A percentile compares a stretch with the other conserved stretches of the same genome.
phyloP scores from a whole-genome alignment of 441 rosid species.

The Brassica balearica region DNA sequence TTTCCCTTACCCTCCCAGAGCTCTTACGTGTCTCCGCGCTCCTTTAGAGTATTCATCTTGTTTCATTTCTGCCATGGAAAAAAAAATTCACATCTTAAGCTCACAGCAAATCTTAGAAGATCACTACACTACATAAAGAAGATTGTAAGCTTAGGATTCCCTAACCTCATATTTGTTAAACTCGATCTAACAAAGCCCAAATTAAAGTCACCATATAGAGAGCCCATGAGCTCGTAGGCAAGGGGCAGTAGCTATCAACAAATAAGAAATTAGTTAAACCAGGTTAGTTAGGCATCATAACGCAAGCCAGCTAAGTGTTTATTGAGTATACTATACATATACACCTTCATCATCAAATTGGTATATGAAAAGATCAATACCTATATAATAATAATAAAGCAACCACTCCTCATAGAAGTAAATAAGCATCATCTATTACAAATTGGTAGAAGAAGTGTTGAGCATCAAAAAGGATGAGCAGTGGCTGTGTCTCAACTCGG shows the following conservation, averaged over 20 bases:
- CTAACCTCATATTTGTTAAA: conserved; percentile 12
- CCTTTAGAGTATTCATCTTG: background rate
- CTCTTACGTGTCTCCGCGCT: conserved; percentile 11
- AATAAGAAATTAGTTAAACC: conserved; percentile 13
- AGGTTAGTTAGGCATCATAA: conserved; percentile 16
- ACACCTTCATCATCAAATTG: background rate
- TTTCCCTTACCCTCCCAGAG: background rate
- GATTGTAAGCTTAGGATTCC: background rate
- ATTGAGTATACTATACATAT: no score
- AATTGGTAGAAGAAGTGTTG: background rate
- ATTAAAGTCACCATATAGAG: conserved; percentile 23
- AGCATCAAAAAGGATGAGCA: conserved; percentile 18
- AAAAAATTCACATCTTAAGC: conserved; percentile 20
- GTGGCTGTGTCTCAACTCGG: conserved; percentile 22
- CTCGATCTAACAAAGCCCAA: conserved; percentile 30
- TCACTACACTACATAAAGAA: background rate
- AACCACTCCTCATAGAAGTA: conserved; percentile 25
- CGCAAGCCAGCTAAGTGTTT: conserved; percentile 25
- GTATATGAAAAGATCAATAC: background rate
- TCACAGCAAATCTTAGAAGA: conserved; percentile 17
- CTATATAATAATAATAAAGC: conserved; percentile 3
- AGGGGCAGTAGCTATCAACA: conserved; percentile 30
- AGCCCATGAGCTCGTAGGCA: conserved; percentile 37
- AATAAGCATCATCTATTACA: conserved; percentile 16
- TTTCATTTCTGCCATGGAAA: conserved; percentile 11